phyloP scores from a whole-genome alignment of 768 basidiomycete species.

The Boletus reticulatus region DNA sequence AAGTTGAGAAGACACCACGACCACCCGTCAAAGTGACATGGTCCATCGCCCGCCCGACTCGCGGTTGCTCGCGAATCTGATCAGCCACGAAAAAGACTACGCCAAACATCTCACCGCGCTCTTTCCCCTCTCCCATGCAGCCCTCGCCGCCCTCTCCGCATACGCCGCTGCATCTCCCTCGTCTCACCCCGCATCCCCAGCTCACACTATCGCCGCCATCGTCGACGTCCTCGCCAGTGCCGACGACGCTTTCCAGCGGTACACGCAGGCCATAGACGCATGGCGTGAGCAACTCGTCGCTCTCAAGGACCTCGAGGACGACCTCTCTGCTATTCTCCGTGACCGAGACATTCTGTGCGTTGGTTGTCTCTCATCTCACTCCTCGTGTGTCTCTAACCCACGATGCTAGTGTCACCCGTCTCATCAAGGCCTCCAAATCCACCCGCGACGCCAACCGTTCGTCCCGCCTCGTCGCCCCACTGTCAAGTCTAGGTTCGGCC shows the following conservation, averaged over 20 bases:
- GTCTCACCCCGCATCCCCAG: constrained; percentile 23
- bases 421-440: constrained; percentile 74
- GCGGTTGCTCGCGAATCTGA: constrained; percentile 65
- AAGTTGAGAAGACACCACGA: not conserved
- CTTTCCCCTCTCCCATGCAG: constrained; percentile 56
- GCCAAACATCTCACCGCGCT: constrained; percentile 56
- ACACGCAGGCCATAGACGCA: constrained; percentile 56
- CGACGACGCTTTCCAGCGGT: constrained; percentile 65
- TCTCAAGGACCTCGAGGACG: constrained; percentile 70
- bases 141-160: constrained; percentile 65
- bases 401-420: constrained; percentile 67
- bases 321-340: constrained; percentile 58
- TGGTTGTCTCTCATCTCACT: not conserved
- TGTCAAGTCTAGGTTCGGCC: constrained; percentile 35
- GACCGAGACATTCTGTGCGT: constrained; percentile 83
- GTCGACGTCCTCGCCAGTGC: constrained; percentile 58
- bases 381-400: not conserved
- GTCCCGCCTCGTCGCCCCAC: constrained; percentile 23
- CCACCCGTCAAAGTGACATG: constrained; percentile 39
- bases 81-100: constrained; percentile 71
- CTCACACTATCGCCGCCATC: constrained; percentile 36
- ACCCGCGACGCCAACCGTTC: constrained; percentile 37
- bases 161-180: constrained; percentile 67
- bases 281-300: constrained; percentile 62
- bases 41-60: constrained; percentile 74